A percentile compares a stretch with the other conserved stretches of the same genome.
Evolutionary conservation across 2,329 filamentous ascomycete species (phyloP).

Genomic region (Alternaria sp.): DNA sequence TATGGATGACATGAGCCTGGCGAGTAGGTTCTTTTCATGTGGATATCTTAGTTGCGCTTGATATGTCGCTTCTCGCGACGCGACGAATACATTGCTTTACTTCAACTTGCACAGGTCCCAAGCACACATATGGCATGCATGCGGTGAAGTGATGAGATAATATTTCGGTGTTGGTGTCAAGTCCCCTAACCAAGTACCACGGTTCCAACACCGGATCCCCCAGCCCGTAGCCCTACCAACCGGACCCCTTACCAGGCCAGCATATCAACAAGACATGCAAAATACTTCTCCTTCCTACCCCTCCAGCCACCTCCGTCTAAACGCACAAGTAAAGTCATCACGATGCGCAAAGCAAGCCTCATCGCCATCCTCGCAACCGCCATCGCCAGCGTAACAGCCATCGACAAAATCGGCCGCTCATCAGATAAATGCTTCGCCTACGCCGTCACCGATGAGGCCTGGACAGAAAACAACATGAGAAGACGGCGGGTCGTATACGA

Average conservation of each 20-base stretch:
- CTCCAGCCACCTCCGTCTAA: background rate
- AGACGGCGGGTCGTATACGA: constrained; percentile 8
- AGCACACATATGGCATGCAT: background rate
- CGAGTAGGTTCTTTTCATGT: background rate
- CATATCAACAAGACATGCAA: background rate
- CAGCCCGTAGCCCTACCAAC: background rate
- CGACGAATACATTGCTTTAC: background rate
- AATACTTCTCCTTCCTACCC: background rate
- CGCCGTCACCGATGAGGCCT: background rate
- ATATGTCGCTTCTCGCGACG: background rate
- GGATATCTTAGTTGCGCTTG: background rate
- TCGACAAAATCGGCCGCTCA: background rate
- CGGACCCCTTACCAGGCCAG: background rate
- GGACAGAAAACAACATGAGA: background rate
- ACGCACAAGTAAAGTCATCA: background rate
- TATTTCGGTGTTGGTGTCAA: background rate
- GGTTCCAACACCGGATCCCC: background rate
- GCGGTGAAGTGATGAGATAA: background rate
- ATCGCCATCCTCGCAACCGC: background rate
- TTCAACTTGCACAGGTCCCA: background rate
- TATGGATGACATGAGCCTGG: background rate
- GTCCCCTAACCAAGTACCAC: background rate
- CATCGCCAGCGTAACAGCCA: background rate
- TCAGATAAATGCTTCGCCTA: background rate
- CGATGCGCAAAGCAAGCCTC: background rate